These are phyloP conservation scores for Oryza nivara DNA, from an alignment of 176 grass and related monocot genomes.

Conservation along the genomic window DNA sequence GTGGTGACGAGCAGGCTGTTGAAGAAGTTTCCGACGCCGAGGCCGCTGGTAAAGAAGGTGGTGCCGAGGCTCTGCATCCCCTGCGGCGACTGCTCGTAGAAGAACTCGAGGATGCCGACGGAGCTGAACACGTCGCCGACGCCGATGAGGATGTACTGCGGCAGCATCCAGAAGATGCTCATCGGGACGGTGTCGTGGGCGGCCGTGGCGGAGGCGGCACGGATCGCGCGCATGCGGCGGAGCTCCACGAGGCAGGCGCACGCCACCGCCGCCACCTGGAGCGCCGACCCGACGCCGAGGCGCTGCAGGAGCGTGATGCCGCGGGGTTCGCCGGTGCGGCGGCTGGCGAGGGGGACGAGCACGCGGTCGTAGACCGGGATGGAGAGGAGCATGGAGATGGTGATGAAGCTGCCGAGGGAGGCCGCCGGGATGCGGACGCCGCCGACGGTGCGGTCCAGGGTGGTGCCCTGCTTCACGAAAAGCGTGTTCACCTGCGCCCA, in stretches of 20 bases:
- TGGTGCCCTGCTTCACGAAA: constrained; percentile 81
- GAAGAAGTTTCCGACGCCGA: constrained; percentile 74
- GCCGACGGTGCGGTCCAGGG: constrained; percentile 53
- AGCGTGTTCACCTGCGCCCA: constrained; percentile 78
- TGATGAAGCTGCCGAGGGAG: constrained; percentile 57
- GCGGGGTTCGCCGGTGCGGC: constrained; percentile 63
- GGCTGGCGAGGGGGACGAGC: constrained; percentile 63
- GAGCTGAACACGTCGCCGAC: constrained; percentile 75
- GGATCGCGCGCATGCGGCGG: constrained; percentile 49
- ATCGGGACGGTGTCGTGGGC: constrained; percentile 59
- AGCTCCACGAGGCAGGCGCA: constrained; percentile 62
- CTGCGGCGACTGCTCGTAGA: constrained; percentile 83
- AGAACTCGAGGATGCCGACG: constrained; percentile 79
- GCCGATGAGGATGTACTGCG: constrained; percentile 72
- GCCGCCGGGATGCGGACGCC: constrained; percentile 61
- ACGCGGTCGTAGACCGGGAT: constrained; percentile 73
- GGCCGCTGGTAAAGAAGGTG: constrained; percentile 74
- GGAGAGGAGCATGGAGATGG: constrained; percentile 62
- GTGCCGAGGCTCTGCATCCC: constrained; percentile 75
- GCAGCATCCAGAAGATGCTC: constrained; percentile 81
- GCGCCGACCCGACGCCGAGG: constrained; percentile 60
- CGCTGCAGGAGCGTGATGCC: constrained; percentile 82
- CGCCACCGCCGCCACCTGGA: constrained; percentile 46
- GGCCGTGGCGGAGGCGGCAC: background rate
- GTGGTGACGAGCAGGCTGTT: constrained; percentile 71